Conservation (phyloP, 768 basidiomycete genomes). For the Tephrocybe sp. region DNA sequence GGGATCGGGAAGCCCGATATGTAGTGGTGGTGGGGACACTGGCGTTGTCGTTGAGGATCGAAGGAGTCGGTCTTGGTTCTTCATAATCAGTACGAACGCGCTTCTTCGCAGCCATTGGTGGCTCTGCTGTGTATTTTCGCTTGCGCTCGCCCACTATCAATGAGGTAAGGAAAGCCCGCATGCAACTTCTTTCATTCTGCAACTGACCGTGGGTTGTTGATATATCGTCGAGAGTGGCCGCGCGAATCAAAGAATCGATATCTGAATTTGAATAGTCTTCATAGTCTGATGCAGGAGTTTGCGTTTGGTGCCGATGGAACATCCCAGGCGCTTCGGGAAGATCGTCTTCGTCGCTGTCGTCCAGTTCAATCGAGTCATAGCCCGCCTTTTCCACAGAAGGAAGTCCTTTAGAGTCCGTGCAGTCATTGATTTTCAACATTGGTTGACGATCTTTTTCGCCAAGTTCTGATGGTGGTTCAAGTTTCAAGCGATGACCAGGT, state of each 20-base stretch:
- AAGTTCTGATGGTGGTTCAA: slow-evolving; percentile 26
- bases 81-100: background rate
- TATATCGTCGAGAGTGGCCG: slow-evolving; percentile 27
- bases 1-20: too few species aligned
- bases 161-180: too few species aligned
- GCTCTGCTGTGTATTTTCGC: background rate
- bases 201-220: background rate
- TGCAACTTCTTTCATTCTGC: background rate
- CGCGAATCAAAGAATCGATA: slow-evolving; percentile 40
- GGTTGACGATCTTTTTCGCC: slow-evolving; percentile 29
- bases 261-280: slow-evolving; percentile 44
- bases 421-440: slow-evolving; percentile 46
- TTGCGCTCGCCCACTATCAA: background rate
- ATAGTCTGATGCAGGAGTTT: slow-evolving; percentile 27
- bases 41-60: too few species aligned
- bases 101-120: background rate
- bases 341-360: slow-evolving; percentile 33
- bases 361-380: slow-evolving; percentile 23
- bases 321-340: slow-evolving; percentile 40
- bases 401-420: slow-evolving; percentile 38
- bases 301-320: slow-evolving; percentile 7
- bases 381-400: slow-evolving; percentile 12
- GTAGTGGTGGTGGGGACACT: too few species aligned
- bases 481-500: slow-evolving; percentile 43
- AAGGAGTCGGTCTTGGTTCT: too few species aligned